Base-by-base conservation (phyloP, 2,329 filamentous ascomycete species). In the Periconia sp. region DNA sequence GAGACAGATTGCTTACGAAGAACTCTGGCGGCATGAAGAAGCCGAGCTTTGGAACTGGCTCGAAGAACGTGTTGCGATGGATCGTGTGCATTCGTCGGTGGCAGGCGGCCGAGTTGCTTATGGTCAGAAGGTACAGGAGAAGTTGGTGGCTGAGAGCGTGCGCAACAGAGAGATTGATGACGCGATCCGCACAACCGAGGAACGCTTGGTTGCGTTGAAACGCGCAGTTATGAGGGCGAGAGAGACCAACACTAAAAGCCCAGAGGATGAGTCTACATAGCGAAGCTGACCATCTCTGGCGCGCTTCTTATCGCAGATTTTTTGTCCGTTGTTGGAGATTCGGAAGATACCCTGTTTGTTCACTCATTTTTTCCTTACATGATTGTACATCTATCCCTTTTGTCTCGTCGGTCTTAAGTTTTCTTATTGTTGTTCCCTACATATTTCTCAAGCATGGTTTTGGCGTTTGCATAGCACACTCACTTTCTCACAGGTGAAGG, bases 1-100 rank as follows among this genome's bases (percentile, higher is more conserved):
- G 51, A 84, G 92, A 6, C 76, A 92, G 15, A 86, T 88, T 2
- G 91, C 90, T 0, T 97, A 97, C 70, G 92, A 97, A 62, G 90
- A 96, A 74, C 89, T 97, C 68, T 99, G 93, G 92, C 82, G 86
- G 35, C 81, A 85, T 41, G 91, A 97, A 72, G 92, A 97, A 70
- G 91, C 85, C 60, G 91, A 94, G 64, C 77, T 97, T 10, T 97
- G 92, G 92, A 87, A 90, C 53, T 97, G 92, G 92, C 78, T 97
- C 5, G 92, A 97, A 72, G 90, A 96, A 64, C 83, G 92, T 17
- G 87, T 91, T 1, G 89, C 91, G 2, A 77, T 94, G 69, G 88
- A 91, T 52, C 77, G 79, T 55, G 62, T 73, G 54, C 62, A 69
- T 52, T 37, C 62, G 59, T 49, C 64, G 13, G 54, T 65, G 50